Conservation (phyloP, 129 eudicot genomes). For the Arctium lappa region DNA sequence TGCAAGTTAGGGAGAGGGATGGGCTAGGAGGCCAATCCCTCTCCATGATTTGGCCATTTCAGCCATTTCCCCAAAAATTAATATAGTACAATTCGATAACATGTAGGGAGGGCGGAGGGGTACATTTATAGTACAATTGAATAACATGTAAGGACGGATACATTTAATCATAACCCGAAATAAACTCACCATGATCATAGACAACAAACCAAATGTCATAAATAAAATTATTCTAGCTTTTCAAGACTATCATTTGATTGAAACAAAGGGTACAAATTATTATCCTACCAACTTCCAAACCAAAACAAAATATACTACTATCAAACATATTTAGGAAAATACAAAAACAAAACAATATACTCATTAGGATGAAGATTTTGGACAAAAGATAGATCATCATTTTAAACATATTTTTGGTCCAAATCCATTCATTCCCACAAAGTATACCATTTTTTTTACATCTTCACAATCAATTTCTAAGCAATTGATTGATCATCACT, state of each 20-base stretch:
- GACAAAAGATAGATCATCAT: neutral
- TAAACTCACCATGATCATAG: neutral
- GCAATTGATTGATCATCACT: neutral
- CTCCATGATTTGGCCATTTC: too few species aligned
- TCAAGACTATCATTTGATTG: neutral
- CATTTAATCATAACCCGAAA: too few species aligned
- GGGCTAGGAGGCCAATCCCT: too few species aligned
- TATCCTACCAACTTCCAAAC: neutral
- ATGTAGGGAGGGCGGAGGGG: too few species aligned
- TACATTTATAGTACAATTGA: too few species aligned
- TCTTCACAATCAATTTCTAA: neutral
- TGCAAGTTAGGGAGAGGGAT: too few species aligned
- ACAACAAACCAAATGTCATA: neutral
- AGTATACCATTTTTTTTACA: neutral
- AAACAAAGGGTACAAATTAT: neutral
- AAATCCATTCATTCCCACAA: neutral
- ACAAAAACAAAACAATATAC: constrained; percentile 3
- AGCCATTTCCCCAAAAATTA: too few species aligned
- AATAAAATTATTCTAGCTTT: neutral
- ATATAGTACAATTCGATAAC: too few species aligned
- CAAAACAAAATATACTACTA: neutral
- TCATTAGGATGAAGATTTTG: neutral
- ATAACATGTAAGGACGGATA: too few species aligned
- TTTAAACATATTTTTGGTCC: neutral
- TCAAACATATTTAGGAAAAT: constrained; percentile 3